Evolutionary conservation across 2,329 filamentous ascomycete species (phyloP), one percentile per base, ranked within the genome.

Genomic region (Colletotrichum tanaceti): DNA sequence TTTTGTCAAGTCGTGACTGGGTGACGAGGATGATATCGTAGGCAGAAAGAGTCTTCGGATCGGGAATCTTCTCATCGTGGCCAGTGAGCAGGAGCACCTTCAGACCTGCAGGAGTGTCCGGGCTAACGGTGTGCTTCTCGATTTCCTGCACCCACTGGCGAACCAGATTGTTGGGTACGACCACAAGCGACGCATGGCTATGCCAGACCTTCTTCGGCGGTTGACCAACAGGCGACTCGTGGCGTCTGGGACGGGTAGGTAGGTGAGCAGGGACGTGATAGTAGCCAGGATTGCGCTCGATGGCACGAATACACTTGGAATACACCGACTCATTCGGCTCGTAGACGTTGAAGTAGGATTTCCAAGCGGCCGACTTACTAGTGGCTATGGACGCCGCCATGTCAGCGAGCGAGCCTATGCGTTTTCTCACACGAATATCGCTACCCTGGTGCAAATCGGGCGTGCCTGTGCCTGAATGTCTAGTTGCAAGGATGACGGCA

Each of bases 111-210:
- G 62, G 66, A 35, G 38, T 52, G 11, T 28, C 39, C 10, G 20
- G 11, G 20, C 44, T 11, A n/a, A 39, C 53, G 0, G 93, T 91
- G 74, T 98, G 95, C 74, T 93, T 94, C 3, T 82, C 77, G 13
- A 98, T 93, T 74, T 98, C 93, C 13, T 89, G 85, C 61, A 87
- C 82, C 95, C 95, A 98, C 77, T 98, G 95, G 61, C 90, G 86
- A 3, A 97, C 82, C 28, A 98, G 83, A 75, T 98, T 98, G 16
- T 89, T 85, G 0, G 95, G 95, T 0, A 94, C 93, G 38, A 98
- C 87, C 20, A 97, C 83, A 4, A 98, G 81, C 0, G 91, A 97
- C 0, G 87, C 87, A 35, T 87, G 84, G 69, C 90, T 92, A 9
- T 96, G 81, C 32, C 83, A 86, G 4, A 97, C 80, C 68, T 82